phyloP scores from a whole-genome alignment of 1,284 basidiomycete species.

The Ustilago nuda region DNA sequence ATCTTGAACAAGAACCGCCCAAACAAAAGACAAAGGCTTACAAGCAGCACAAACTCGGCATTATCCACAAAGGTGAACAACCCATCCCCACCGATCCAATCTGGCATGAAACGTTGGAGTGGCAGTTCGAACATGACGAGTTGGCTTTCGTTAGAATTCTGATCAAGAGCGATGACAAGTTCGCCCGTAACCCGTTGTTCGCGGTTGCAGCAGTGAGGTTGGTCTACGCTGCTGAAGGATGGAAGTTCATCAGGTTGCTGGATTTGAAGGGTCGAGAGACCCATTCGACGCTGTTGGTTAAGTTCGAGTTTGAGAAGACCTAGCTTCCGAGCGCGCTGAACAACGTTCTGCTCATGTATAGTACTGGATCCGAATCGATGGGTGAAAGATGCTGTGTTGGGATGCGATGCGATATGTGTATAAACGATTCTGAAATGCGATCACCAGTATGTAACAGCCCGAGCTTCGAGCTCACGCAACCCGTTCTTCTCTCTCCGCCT shows the following conservation, averaged over 20 bases:
- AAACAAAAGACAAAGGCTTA: constrained; percentile 59
- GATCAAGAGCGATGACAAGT: constrained; percentile 63
- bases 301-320: constrained; percentile 36
- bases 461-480: constrained; percentile 27
- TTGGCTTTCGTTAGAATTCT: constrained; percentile 57
- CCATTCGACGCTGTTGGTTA: constrained; percentile 52
- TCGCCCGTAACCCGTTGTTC: constrained; percentile 59
- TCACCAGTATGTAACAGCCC: constrained; percentile 53
- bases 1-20: constrained; percentile 36
- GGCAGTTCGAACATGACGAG: constrained; percentile 58
- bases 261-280: constrained; percentile 74
- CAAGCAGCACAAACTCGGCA: constrained; percentile 54
- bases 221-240: constrained; percentile 52
- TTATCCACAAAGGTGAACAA: constrained; percentile 53
- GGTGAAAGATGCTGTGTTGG: constrained; percentile 1
- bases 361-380: neutral
- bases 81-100: constrained; percentile 55
- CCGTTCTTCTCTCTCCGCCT: constrained; percentile 40
- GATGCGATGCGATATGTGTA: constrained; percentile 6
- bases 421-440: neutral
- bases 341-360: neutral
- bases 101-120: constrained; percentile 59
- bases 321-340: neutral
- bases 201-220: constrained; percentile 55
- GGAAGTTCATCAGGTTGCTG: constrained; percentile 74